Base-by-base conservation (phyloP, 257 asterid genomes). In the Solanum okadae region DNA sequence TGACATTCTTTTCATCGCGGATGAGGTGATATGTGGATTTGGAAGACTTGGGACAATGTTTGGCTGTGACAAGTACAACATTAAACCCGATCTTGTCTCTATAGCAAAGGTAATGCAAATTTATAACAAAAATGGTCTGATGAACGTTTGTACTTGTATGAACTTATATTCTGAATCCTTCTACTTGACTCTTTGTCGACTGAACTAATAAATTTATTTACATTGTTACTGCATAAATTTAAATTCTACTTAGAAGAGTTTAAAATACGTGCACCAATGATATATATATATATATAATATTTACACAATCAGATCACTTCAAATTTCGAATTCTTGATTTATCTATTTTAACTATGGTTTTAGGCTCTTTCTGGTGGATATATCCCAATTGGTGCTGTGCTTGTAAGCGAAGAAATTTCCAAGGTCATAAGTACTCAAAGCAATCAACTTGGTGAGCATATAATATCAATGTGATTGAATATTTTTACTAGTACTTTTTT, bases 321-420 rank as follows among this genome's bases (percentile, higher is more conserved):
- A 16, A 1, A 1, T 49, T 49, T 3, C 0, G 5, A 79, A 42
- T 76, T 10, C 83, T 76, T 5, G 38, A n/a, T 76, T 42, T 14
- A 1, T 12, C 59, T 12, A 11, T 79, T 14, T 8, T 78, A 27
- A 38, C 22, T 5, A 25, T 10, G 5, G 0, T 18, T 23, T 18
- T 90, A 95, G 99, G 99, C 99, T 23, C 95, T 97, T 79, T 97
- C 99, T 85, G 96, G 99, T 72, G 99, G 94, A 11, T 97, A 97
- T 88, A 90, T 97, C 95, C 99, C 99, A 37, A 95, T 97, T 37
- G 99, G 99, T 86, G 99, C 98, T 27, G 92, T 97, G 83, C 98
- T 97, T 56, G 93, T 97, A 68, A 96, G 98, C 94, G 94, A 96
- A 9, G 91, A 94, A 90, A 52, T 97, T 71, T 85, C 91, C 2